A percentile compares a stretch with the other conserved stretches of the same genome.
Conservation (phyloP, 2,329 filamentous ascomycete genomes). For the Epichloe gansuensis region DNA sequence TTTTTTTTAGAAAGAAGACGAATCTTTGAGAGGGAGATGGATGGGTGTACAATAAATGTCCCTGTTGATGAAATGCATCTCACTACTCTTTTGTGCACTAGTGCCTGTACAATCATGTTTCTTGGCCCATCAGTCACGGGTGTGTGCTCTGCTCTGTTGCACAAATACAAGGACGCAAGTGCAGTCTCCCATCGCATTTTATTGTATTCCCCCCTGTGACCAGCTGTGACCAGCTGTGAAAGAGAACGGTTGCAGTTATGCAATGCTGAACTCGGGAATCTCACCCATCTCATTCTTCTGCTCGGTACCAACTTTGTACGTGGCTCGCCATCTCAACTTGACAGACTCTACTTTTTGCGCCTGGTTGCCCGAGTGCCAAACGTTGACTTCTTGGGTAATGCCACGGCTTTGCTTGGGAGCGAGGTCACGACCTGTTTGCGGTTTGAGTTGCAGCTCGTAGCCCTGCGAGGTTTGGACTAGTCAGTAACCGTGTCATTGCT, state of each 20-base stretch:
- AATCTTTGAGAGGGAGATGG: too few relatives aligned
- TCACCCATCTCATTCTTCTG: slow-evolving; percentile 71
- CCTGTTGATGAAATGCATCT: too few relatives aligned
- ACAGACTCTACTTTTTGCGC: slow-evolving; percentile 60
- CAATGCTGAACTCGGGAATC: slow-evolving; percentile 65
- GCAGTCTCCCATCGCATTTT: too few relatives aligned
- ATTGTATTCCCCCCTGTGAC: not conserved
- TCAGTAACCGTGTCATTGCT: not conserved
- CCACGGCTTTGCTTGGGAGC: slow-evolving; percentile 59
- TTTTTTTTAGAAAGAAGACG: too few relatives aligned
- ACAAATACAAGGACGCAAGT: too few relatives aligned
- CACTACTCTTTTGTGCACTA: too few relatives aligned
- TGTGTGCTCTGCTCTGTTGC: too few relatives aligned
- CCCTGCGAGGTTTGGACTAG: slow-evolving; percentile 36
- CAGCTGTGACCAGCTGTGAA: not conserved
- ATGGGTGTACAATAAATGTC: too few relatives aligned
- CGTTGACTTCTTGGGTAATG: slow-evolving; percentile 67
- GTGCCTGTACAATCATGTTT: too few relatives aligned
- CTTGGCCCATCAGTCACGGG: too few relatives aligned
- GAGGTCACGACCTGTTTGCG: slow-evolving; percentile 70
- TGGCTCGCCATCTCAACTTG: slow-evolving; percentile 80
- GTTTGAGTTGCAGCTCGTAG: slow-evolving; percentile 68
- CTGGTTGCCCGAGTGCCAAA: slow-evolving; percentile 59
- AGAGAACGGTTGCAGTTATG: slow-evolving; percentile 25
- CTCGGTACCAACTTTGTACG: slow-evolving; percentile 58